Percentiles rank a stretch among this genome's conserved stretches.
Conservation (phyloP, 306 rosid genomes). For the Prunus salicina region DNA sequence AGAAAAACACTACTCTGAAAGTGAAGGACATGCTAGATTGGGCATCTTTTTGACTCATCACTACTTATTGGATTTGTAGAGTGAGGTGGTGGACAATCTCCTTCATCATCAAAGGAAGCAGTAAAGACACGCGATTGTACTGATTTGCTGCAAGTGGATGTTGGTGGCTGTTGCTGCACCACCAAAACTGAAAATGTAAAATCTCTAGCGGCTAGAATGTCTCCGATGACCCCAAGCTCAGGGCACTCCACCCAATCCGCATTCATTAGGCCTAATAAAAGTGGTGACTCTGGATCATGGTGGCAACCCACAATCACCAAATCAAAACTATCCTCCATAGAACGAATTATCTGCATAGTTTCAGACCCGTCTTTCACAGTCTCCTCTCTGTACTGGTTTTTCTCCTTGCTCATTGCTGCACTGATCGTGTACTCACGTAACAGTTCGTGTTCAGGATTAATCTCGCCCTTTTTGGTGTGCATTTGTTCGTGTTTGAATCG, state of each 20-base stretch:
- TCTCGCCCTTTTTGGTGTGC: not conserved
- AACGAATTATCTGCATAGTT: not conserved
- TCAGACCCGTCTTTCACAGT: constrained; percentile 18
- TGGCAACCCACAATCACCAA: constrained; percentile 1
- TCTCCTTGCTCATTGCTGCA: not conserved
- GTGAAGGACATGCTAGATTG: no score
- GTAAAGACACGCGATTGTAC: no score
- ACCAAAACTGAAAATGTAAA: constrained; percentile 42
- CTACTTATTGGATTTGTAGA: no score
- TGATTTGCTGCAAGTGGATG: no score
- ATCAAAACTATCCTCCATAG: constrained; percentile 6
- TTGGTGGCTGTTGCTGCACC: constrained; percentile 26
- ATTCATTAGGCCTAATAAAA: not conserved
- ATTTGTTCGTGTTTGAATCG: constrained; percentile 11
- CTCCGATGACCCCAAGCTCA: constrained; percentile 17
- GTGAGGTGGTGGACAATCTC: no score
- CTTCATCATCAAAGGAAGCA: no score
- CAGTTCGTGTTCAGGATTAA: not conserved
- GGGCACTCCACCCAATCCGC: constrained; percentile 21
- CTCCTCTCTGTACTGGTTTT: not conserved
- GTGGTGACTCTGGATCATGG: not conserved
- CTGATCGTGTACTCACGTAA: not conserved
- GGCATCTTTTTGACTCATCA: no score
- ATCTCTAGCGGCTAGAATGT: constrained; percentile 33
- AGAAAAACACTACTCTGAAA: no score